Conservation (phyloP, 2,329 filamentous ascomycete genomes). For the Neonectria sp. region DNA sequence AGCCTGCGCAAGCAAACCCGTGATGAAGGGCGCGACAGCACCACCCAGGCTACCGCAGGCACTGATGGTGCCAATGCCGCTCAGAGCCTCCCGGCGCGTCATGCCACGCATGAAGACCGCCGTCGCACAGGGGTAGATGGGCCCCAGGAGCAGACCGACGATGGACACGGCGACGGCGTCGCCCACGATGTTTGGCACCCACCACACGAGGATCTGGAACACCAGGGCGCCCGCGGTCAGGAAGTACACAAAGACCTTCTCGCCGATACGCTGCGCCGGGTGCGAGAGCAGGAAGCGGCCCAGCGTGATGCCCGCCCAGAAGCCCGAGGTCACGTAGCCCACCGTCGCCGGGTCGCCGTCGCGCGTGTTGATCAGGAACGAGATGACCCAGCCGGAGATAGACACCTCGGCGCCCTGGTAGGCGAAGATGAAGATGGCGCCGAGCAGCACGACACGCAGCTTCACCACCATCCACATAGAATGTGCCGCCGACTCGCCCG, state of each 20-base stretch:
- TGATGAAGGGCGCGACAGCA: conserved; percentile 76
- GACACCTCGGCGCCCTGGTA: conserved; percentile 90
- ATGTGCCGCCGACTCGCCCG: conserved; percentile 49
- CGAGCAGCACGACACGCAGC: conserved; percentile 76
- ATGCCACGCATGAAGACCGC: conserved; percentile 75
- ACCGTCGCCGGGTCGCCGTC: conserved; percentile 78
- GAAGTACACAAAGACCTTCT: conserved; percentile 77
- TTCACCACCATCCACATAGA: conserved; percentile 65
- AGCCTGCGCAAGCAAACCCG: conserved; percentile 74
- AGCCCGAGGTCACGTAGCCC: conserved; percentile 84
- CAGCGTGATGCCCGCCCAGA: conserved; percentile 82
- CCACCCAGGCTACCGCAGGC: conserved; percentile 80
- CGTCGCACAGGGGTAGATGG: conserved; percentile 82
- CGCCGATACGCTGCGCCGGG: conserved; percentile 77
- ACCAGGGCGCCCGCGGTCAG: conserved; percentile 73
- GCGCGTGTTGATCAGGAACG: conserved; percentile 82
- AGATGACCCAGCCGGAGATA: conserved; percentile 90
- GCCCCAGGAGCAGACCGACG: conserved; percentile 82
- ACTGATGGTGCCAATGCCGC: conserved; percentile 76
- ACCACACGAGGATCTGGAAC: conserved; percentile 85
- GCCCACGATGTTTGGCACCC: conserved; percentile 81
- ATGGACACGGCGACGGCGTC: conserved; percentile 78
- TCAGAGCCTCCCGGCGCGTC: conserved; percentile 71
- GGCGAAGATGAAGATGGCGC: conserved; percentile 86
- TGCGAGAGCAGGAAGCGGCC: conserved; percentile 81